Conservation (phyloP, 75 land plant genomes). For the Azolla pinnata region DNA sequence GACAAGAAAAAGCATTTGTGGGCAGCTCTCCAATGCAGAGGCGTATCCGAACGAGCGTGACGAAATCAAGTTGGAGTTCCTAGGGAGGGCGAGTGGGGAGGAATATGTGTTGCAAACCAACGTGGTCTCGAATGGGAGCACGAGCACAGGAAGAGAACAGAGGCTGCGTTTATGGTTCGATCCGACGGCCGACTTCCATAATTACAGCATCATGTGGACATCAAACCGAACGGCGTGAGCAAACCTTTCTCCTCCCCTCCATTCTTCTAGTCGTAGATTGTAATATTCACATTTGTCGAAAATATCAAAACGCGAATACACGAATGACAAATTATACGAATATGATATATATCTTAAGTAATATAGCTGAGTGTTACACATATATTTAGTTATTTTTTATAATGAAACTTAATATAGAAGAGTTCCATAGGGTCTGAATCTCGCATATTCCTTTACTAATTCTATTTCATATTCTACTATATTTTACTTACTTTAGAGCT, state of each 20-base stretch:
- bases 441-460: not conserved
- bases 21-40: conserved; percentile 11
- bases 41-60: conserved; percentile 33
- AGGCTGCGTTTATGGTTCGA: conserved; percentile 63
- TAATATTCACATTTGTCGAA: not conserved
- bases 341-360: not conserved
- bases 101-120: conserved; percentile 62
- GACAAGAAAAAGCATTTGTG: too few species aligned
- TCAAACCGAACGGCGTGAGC: conserved; percentile 53
- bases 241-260: not conserved
- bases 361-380: too few species aligned
- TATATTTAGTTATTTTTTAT: not conserved
- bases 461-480: not conserved
- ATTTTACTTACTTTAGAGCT: not conserved
- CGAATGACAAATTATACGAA: not conserved
- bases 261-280: too few species aligned
- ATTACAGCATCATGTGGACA: conserved; percentile 65
- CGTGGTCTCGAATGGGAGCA: conserved; percentile 51
- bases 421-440: not conserved
- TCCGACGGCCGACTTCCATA: conserved; percentile 41
- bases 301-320: not conserved
- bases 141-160: conserved; percentile 35
- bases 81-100: conserved; percentile 23
- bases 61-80: conserved; percentile 72
- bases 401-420: not conserved